Evolutionary conservation across 805 yeast species (phyloP), one percentile per base, ranked within the genome.

Genomic region (Yarrowia sp.): DNA sequence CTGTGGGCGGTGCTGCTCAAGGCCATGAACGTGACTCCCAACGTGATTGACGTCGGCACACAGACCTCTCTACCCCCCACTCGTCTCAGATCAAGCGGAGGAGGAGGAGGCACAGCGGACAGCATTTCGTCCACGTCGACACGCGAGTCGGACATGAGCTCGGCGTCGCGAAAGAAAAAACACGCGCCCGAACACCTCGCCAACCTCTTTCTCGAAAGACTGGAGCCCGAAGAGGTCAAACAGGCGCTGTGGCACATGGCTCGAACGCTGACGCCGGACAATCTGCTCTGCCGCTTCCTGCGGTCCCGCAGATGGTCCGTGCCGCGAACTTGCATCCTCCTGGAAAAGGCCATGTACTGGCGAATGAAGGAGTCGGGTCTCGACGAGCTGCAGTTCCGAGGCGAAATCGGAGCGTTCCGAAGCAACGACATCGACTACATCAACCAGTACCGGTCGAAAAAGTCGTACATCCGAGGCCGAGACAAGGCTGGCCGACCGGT

Each of bases 401-500:
- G 79, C 46, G 80, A 84, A 78, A 70, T 86, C 47, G 85, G 91
- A 77, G 82, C 85, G 0, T 81, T 82, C 67, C 73, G 83, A 90
- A 74, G 92, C 94, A 42, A 79, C 89, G 58, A 91, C 89, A 67
- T 79, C 85, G 63, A 87, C 89, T 68, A 84, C 90, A 76, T 91
- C 93, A n/a, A 61, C 46, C 55, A 61, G 55, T 61, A 61, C 66
- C 53, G 55, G 43, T 61, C 66, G 24, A 79, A 86, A 63, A 97
- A 93, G 72, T 97, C 97, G 69, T 94, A 92, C 81, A 95, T 95
- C 79, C 98, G 94, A 81, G 93, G 95, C 82, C 91, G 93, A 40
- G 99, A 94, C 79, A 91, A 84, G 74, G 99, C 95, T 71, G 99
- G 99, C 61, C 89, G 99, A 76, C 99, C 99, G 3, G 89, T 92